Evolutionary conservation across 305 asterid genomes (phyloP), one percentile per base, ranked within the genome.

Genomic region (Withania somnifera): DNA sequence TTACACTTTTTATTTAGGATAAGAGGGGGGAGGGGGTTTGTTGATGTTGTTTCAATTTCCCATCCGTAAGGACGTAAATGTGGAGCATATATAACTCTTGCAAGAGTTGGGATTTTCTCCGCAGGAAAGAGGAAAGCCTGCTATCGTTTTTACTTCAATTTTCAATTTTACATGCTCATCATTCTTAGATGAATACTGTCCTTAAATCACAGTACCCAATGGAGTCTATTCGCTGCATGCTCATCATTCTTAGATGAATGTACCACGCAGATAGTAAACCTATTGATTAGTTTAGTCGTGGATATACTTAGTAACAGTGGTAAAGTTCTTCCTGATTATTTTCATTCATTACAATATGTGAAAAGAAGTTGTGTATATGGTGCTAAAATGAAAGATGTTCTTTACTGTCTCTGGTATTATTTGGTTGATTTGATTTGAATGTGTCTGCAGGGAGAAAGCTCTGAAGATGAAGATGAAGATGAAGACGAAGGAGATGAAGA

Each of bases 361-460:
- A 64, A 63, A 30, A 68, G 11, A 11, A 38, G 1, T 11, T 38
- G 7, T 40, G 77, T 19, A 38, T 36, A 11, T 67, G 52, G 6
- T 68, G 77, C 11, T 19, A 67, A 38, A 22, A 45, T 71, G 38
- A 71, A 14, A 26, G 13, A 13, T 45, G 58, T 22, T 71, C 24
- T 42, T 13, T 71, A 6, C 36, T 24, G 13, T 42, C 9, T 45
- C n/a, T 45, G 7, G 5, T 26, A 42, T 71, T 22, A 36, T 20
- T 69, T 24, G 22, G 8, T 22, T 71, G 57, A 13, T 45, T 45
- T 24, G 40, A 24, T 71, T 24, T 69, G 36, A 69, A 69, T 69
- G 47, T 40, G 22, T 2, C 9, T 79, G 82, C 78, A 80, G 83
- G 83, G 66, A 9, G 53, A 66, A 45, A 78, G 30, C 66, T 80